Evolutionary conservation across 2,329 filamentous ascomycete genomes (phyloP), one percentile per base, ranked within the genome.

Genomic region (Ceratocystiopsis brevicomis): DNA sequence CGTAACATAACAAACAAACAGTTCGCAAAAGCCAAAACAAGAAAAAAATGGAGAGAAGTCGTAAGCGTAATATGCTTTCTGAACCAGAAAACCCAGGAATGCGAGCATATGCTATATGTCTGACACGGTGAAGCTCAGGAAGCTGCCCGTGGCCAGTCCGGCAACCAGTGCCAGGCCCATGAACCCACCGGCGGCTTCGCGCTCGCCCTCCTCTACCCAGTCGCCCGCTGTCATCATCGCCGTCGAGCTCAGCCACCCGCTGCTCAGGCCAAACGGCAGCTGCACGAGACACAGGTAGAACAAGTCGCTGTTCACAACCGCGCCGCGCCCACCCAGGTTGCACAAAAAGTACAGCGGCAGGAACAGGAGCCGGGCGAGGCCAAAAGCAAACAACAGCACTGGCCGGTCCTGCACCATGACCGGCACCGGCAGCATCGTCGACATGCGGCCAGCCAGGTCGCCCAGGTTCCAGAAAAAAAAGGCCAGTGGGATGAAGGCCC

Each of bases 401-500:
- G 87, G 86, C 15, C 71, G 68, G 41, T 73, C 67, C 0, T 70
- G 70, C 10, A 85, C 61, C n/a, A 49, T 79, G 9, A 12, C n/a
- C 6, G 46, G 36, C 53, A 56, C 65, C 44, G 56, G 78, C 59
- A 60, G 70, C 49, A 57, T 71, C 1, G 85, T 79, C 1, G 73
- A 57, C 17, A 93, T 61, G 10, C 90, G 75, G 6, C 90, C 90
- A 14, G 73, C 48, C 9, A 96, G 65, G 56, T 96, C 90, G 38
- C 90, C 90, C 2, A 79, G 57, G 56, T 96, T 98, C 90, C 90
- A 98, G 56, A 90, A 74, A 47, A 96, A 73, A 60, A 96, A 93
- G 4, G 73, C 85, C 0, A 95, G 68, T 0, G 90, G 87, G 45
- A 96, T 87, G 58, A 96, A 98, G 15, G 79, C 76, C 1, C 76